A percentile compares a stretch with the other conserved stretches of the same genome.
phyloP scores from a whole-genome alignment of 371 early-diverging fungal species.

The Choanephora cucurbitarum region DNA sequence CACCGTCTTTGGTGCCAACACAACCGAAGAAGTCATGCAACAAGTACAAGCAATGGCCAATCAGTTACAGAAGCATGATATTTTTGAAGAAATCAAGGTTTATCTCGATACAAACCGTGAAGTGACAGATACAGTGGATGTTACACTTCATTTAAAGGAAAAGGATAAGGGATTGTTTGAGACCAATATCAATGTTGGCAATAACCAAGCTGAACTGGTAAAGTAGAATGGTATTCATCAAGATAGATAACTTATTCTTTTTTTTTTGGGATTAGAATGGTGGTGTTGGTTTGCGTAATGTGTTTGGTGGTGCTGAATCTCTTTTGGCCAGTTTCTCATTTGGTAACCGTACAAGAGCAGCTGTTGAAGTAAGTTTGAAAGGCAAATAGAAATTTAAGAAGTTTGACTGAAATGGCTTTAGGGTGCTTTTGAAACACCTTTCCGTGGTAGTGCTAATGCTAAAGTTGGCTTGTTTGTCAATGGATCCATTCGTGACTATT shows the following conservation, averaged over 20 bases:
- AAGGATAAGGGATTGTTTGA: conserved; percentile 33
- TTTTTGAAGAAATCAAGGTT: conserved; percentile 74
- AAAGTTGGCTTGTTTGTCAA: conserved; percentile 39
- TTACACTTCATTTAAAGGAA: conserved; percentile 58
- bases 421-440: conserved; percentile 35
- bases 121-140: conserved; percentile 57
- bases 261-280: conserved; percentile 42
- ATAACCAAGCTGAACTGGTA: conserved; percentile 50
- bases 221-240: conserved; percentile 3
- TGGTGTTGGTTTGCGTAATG: conserved; percentile 66
- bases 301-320: conserved; percentile 85
- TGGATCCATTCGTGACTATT: conserved; percentile 43
- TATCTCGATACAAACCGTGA: conserved; percentile 60
- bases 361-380: conserved; percentile 56
- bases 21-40: conserved; percentile 61
- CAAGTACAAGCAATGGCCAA: conserved; percentile 61
- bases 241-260: background rate
- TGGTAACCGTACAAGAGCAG: conserved; percentile 69
- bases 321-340: conserved; percentile 64
- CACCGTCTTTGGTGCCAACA: conserved; percentile 50
- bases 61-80: conserved; percentile 71
- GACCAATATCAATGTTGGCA: conserved; percentile 36
- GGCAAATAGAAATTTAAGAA: background rate
- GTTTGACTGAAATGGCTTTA: conserved; percentile 1
- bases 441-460: conserved; percentile 36